phyloP scores from a whole-genome alignment of 495 filamentous ascomycete genomes.

The Podospora pseudocomata region DNA sequence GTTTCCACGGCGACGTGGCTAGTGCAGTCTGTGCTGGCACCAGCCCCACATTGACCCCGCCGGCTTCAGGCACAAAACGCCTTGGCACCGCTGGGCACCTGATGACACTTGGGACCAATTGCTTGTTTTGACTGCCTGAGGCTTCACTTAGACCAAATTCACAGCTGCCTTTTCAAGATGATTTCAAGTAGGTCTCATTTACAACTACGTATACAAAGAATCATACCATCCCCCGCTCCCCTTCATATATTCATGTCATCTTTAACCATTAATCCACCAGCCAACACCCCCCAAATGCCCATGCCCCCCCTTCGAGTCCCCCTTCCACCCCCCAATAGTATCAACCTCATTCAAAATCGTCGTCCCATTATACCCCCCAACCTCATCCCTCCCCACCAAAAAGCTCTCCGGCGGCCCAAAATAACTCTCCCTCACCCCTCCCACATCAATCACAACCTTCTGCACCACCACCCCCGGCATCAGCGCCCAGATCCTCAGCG shows the following conservation, averaged over 20 bases:
- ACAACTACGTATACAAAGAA: not conserved
- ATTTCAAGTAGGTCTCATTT: not conserved
- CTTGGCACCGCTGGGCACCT: not conserved
- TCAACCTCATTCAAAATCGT: constrained; percentile 38
- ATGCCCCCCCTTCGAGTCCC: not conserved
- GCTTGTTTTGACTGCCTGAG: constrained; percentile 7
- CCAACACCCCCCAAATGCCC: not conserved
- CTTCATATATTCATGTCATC: not conserved
- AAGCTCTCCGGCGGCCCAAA: constrained; percentile 68
- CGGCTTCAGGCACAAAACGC: not conserved
- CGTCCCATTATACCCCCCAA: constrained; percentile 39
- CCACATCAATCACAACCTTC: constrained; percentile 64
- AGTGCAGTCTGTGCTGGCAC: not conserved
- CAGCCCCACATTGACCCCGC: constrained; percentile 12
- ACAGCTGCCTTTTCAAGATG: too few relatives aligned
- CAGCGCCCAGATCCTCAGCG: constrained; percentile 57
- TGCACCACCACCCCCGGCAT: constrained; percentile 65
- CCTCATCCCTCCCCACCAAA: constrained; percentile 43
- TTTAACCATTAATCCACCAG: not conserved
- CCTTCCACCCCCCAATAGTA: constrained; percentile 19
- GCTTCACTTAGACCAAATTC: too few relatives aligned
- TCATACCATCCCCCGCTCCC: not conserved
- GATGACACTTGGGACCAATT: constrained; percentile 5
- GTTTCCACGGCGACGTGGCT: constrained; percentile 22
- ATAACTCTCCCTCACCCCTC: constrained; percentile 62